Conservation (phyloP, 179 eudicot genomes). For the Pouteria campechiana region DNA sequence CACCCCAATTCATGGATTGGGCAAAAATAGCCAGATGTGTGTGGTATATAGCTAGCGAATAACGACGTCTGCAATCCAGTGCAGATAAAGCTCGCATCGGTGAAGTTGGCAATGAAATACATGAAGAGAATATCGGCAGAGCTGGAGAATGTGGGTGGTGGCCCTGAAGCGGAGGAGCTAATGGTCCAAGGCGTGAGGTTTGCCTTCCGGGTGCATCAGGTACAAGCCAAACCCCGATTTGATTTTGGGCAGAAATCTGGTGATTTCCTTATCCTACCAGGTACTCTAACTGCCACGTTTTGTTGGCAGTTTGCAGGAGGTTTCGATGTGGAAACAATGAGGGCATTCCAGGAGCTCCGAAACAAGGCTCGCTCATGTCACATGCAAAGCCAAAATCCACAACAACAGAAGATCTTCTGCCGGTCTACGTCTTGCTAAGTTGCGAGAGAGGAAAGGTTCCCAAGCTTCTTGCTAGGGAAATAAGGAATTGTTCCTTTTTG, state of each 20-base stretch:
- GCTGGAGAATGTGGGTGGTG: constrained; percentile 60
- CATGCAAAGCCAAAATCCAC: constrained; percentile 28
- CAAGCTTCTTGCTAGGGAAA: no score
- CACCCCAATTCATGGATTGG: neutral
- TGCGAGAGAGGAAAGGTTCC: no score
- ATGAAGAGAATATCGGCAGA: constrained; percentile 92
- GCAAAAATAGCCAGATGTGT: neutral
- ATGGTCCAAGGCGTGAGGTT: constrained; percentile 87
- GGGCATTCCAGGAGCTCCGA: constrained; percentile 60
- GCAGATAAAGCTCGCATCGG: constrained; percentile 96
- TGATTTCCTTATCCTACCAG: neutral
- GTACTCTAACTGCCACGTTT: no score
- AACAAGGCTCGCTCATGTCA: constrained; percentile 40
- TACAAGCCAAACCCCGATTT: constrained; percentile 10
- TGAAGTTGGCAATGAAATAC: constrained; percentile 84
- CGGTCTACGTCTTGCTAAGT: constrained; percentile 27
- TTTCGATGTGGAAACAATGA: constrained; percentile 69
- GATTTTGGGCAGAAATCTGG: neutral
- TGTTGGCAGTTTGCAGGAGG: constrained; percentile 59
- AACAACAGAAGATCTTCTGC: constrained; percentile 30
- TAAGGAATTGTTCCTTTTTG: no score
- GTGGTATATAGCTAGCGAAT: no score
- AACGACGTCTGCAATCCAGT: no score
- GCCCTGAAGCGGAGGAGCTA: constrained; percentile 92
- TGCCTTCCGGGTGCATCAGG: constrained; percentile 98